phyloP scores from a whole-genome alignment of 2,329 filamentous ascomycete genomes.

The Aaosphaeria arxii region DNA sequence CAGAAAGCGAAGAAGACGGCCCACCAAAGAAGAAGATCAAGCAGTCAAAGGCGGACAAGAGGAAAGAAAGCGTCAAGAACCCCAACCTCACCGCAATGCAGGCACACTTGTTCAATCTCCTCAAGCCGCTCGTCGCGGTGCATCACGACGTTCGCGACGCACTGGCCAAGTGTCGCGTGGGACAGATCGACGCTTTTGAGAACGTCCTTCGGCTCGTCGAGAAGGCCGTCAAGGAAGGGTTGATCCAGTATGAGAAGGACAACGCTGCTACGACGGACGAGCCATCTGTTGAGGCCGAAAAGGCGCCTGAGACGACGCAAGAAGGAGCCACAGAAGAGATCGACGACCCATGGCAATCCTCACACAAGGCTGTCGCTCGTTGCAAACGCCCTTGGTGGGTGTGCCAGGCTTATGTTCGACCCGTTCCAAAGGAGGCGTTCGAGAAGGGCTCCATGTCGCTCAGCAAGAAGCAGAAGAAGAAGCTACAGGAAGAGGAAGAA shows the following conservation, averaged over 20 bases:
- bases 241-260: constrained; percentile 62
- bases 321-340: constrained; percentile 12
- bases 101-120: constrained; percentile 87
- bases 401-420: constrained; percentile 81
- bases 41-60: constrained; percentile 43
- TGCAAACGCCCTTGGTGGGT: constrained; percentile 88
- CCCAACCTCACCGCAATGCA: constrained; percentile 79
- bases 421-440: constrained; percentile 82
- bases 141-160: constrained; percentile 84
- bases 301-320: not conserved
- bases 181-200: constrained; percentile 76
- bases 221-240: constrained; percentile 66
- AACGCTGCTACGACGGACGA: constrained; percentile 1
- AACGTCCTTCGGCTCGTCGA: constrained; percentile 74
- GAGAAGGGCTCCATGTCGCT: constrained; percentile 73
- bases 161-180: constrained; percentile 66
- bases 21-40: constrained; percentile 37
- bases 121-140: constrained; percentile 74
- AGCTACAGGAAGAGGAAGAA: constrained; percentile 42
- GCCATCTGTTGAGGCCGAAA: not conserved
- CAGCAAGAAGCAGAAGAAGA: constrained; percentile 63
- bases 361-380: constrained; percentile 62
- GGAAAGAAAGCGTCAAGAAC: constrained; percentile 48
- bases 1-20: constrained; percentile 21
- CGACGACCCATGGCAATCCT: constrained; percentile 51